Evolutionary conservation across 2,329 filamentous ascomycete genomes (phyloP).

Genomic region (Aspergillus pseudonomiae): DNA sequence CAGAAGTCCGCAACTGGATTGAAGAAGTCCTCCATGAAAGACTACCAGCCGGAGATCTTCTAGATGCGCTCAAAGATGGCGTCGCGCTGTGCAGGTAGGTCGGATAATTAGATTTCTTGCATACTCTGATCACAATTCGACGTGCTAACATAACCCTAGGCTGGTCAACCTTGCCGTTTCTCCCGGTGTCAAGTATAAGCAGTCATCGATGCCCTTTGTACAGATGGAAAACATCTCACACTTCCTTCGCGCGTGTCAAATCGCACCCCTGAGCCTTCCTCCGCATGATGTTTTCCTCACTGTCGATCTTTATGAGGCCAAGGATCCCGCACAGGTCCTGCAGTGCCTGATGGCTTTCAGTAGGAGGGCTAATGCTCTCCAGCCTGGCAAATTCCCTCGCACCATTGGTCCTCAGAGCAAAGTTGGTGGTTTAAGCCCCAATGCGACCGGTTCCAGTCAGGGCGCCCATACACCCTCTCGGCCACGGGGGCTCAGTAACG

Average conservation of each 20-base stretch:
- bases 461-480: conserved; percentile 43
- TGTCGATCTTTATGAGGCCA: conserved; percentile 92
- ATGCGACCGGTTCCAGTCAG: conserved; percentile 65
- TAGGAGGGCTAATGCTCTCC: conserved; percentile 74
- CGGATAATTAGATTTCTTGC: not conserved
- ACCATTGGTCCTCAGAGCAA: conserved; percentile 74
- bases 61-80: conserved; percentile 87
- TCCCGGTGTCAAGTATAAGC: conserved; percentile 84
- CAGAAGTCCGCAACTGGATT: conserved; percentile 84
- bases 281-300: conserved; percentile 96
- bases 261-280: conserved; percentile 80
- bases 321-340: conserved; percentile 93
- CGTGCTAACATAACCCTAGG: conserved; percentile 50
- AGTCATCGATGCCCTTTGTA: conserved; percentile 93
- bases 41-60: conserved; percentile 72
- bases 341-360: conserved; percentile 93
- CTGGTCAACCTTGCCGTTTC: conserved; percentile 79
- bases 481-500: conserved; percentile 57
- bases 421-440: conserved; percentile 64
- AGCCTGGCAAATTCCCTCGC: conserved; percentile 73
- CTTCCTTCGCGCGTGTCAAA: conserved; percentile 86
- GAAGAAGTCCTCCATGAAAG: conserved; percentile 76
- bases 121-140: not conserved
- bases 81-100: conserved; percentile 87
- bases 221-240: conserved; percentile 99